Percentiles rank a stretch among this genome's conserved stretches.
Conservation (phyloP, 1,284 basidiomycete species). For the Kalmanozyma brasiliensis region DNA sequence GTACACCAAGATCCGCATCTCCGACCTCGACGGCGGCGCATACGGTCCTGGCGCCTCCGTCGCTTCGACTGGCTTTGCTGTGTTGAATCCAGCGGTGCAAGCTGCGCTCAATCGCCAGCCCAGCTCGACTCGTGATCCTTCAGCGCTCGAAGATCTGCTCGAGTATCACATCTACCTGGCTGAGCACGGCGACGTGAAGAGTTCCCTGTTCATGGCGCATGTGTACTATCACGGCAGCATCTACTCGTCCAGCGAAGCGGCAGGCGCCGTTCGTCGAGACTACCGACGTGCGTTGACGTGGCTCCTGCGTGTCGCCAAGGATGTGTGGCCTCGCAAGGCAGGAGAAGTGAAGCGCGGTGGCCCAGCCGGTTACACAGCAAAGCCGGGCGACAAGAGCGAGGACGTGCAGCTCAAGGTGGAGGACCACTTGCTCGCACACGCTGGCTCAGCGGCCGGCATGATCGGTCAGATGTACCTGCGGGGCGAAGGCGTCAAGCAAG, state of each 20-base stretch:
- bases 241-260: constrained; percentile 55
- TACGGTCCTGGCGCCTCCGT: constrained; percentile 93
- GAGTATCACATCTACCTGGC: constrained; percentile 71
- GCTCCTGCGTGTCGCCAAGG: constrained; percentile 42
- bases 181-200: constrained; percentile 47
- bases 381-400: constrained; percentile 45
- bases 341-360: constrained; percentile 48
- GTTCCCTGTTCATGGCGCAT: constrained; percentile 52
- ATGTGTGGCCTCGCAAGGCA: constrained; percentile 63
- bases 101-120: constrained; percentile 71
- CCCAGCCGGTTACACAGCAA: constrained; percentile 39
- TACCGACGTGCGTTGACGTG: constrained; percentile 49
- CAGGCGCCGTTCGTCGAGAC: constrained; percentile 59
- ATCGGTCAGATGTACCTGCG: constrained; percentile 92
- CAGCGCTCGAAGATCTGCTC: constrained; percentile 78
- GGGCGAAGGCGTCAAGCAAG: constrained; percentile 87
- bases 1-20: constrained; percentile 82
- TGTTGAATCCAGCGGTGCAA: constrained; percentile 79
- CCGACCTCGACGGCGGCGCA: constrained; percentile 87
- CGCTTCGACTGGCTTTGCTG: constrained; percentile 75
- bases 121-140: constrained; percentile 41
- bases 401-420: constrained; percentile 53
- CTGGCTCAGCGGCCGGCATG: constrained; percentile 56
- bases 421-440: constrained; percentile 28
- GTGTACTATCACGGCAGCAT: constrained; percentile 65